phyloP scores from a whole-genome alignment of 352 stramenopile genomes.

The Pythium chondricola region DNA sequence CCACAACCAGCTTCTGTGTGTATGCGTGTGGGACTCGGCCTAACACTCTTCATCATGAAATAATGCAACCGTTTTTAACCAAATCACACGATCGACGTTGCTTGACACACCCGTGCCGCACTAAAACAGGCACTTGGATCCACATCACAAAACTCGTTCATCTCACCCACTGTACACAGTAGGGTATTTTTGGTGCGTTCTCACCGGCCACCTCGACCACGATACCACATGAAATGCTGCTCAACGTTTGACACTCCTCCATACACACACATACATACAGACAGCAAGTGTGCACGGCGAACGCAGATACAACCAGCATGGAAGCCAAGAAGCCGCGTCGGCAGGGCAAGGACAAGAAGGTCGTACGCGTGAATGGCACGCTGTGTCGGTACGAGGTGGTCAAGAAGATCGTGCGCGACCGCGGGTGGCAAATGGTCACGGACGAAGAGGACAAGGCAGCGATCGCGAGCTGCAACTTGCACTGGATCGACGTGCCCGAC shows the following conservation, averaged over 20 bases:
- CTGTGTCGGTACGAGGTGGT: constrained; percentile 80
- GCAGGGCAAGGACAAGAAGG: constrained; percentile 29
- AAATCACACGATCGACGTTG: neutral
- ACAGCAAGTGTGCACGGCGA: too few relatives aligned
- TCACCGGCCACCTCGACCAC: too few relatives aligned
- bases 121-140: too few relatives aligned
- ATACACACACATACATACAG: neutral
- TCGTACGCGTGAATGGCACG: constrained; percentile 66
- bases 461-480: constrained; percentile 82
- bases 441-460: constrained; percentile 65
- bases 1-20: too few relatives aligned
- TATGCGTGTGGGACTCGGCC: constrained; percentile 1
- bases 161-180: too few relatives aligned
- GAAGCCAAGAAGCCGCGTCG: constrained; percentile 14
- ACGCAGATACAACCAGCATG: too few relatives aligned
- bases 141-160: too few relatives aligned
- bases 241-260: neutral
- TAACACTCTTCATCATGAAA: neutral
- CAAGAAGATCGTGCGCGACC: constrained; percentile 65
- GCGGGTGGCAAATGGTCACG: constrained; percentile 67
- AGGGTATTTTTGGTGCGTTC: too few relatives aligned
- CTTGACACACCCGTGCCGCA: neutral
- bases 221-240: too few relatives aligned
- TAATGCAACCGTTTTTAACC: neutral
- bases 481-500: constrained; percentile 94